Evolutionary conservation across 2,329 filamentous ascomycete genomes (phyloP).

Genomic region (Aspergillus tanneri): DNA sequence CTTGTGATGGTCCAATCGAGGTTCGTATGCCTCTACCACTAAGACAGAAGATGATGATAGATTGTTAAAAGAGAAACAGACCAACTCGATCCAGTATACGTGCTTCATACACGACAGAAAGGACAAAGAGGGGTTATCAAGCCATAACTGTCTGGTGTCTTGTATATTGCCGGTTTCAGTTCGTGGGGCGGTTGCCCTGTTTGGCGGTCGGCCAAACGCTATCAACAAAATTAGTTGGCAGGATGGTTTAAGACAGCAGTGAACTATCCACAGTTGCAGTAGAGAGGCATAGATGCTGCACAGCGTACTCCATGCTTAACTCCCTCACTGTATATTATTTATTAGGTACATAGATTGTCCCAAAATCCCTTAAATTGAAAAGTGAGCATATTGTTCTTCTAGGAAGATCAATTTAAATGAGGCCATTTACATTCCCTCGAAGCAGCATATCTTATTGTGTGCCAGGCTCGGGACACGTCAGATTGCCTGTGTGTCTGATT

Average conservation of each 20-base stretch:
- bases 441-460: background rate
- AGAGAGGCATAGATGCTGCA: too few relatives aligned
- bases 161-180: background rate
- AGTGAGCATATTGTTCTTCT: too few relatives aligned
- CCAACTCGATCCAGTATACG: background rate
- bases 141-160: background rate
- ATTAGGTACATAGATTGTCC: too few relatives aligned
- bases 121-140: background rate
- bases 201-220: constrained; percentile 20
- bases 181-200: constrained; percentile 9
- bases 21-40: background rate
- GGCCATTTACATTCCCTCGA: constrained; percentile 1
- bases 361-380: too few relatives aligned
- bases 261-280: constrained; percentile 17
- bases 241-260: constrained; percentile 1
- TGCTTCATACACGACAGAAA: background rate
- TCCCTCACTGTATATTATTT: too few relatives aligned
- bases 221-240: constrained; percentile 17
- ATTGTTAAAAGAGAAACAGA: background rate
- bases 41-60: too few relatives aligned
- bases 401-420: too few relatives aligned
- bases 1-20: background rate
- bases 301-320: too few relatives aligned
- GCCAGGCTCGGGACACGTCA: background rate
- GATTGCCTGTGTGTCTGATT: background rate